A percentile compares a stretch with the other conserved stretches of the same genome.
These are phyloP conservation scores for Chloroidium sp. DNA, from an alignment of 163 green algal genomes.

Conservation along the genomic window DNA sequence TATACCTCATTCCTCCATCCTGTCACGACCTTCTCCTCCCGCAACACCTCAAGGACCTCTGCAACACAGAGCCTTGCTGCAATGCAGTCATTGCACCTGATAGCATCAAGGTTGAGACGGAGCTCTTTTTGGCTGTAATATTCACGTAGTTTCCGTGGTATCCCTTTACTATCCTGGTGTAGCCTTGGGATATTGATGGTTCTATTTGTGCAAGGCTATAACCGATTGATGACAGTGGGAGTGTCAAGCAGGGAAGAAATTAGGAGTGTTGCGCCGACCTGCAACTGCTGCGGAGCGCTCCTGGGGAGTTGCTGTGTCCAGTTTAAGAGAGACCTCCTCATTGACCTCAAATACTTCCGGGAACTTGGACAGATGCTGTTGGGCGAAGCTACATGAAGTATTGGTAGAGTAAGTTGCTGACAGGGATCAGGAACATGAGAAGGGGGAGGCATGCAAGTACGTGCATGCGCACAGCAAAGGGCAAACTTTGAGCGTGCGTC, in stretches of 20 bases:
- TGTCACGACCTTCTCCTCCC: slow-evolving; percentile 43
- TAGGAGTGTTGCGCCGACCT: neutral
- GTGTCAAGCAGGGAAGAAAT: neutral
- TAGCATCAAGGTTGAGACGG: neutral
- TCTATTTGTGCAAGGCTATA: too few relatives aligned
- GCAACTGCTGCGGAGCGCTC: neutral
- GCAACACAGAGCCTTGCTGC: neutral
- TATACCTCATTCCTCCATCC: slow-evolving; percentile 89
- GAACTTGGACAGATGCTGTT: slow-evolving; percentile 17
- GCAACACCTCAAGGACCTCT: slow-evolving; percentile 18
- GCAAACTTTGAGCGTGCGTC: too few relatives aligned
- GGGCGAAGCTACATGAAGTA: slow-evolving; percentile 18
- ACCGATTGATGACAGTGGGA: neutral
- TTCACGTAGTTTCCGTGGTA: too few relatives aligned
- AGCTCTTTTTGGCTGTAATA: too few relatives aligned
- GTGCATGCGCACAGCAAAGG: too few relatives aligned
- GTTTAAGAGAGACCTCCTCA: neutral
- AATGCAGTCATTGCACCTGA: neutral
- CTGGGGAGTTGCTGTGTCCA: neutral
- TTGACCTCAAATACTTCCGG: slow-evolving; percentile 22
- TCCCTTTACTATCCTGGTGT: too few relatives aligned
- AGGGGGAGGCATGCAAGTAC: neutral
- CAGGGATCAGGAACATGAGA: neutral
- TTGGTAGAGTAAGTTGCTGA: neutral
- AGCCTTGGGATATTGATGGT: too few relatives aligned